Base-by-base conservation (phyloP, 2,329 filamentous ascomycete genomes). In the Colletotrichum somersetense region DNA sequence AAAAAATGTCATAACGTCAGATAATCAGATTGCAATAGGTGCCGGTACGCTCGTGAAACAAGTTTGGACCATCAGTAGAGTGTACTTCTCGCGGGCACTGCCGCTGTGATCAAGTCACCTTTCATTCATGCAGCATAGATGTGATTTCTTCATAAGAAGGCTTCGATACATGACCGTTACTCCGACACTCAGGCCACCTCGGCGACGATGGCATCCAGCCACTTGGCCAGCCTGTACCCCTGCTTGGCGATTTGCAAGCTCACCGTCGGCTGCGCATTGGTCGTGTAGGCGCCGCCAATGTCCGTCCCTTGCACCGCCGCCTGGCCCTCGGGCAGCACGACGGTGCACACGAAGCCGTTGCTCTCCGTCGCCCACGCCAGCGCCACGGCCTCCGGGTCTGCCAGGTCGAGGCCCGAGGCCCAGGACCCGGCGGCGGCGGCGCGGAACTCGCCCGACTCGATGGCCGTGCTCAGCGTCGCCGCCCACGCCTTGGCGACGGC, bases 171-270 rank as follows among this genome's bases (percentile, higher is more conserved):
- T 8, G 35, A 1, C 33, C 30, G 6, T 7, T 23, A n/a, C 46
- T 5, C 46, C 46, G 46, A 23, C n/a, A 20, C 11, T 61, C 14
- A 70, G 1, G 70, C 66, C 14, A 59, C 26, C 42, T 70, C 48
- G 20, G 67, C 71, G 23, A 73, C 71, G 8, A 73, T 73, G n/a
- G 71, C 71, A 30, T 73, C 71, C 50, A 73, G 57, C 67, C 62
- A 73, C 62, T 73, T 73, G 3, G 71, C 71, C 11, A 73, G 53
- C 38, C 70, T 66, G 30, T 84, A 84, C 0, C 84, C 84, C 63
- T 82, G 82, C 78, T 85, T 85, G 11, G 83, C 82, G 35, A 85
- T 83, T 77, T 85, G 83, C 65, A 84, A 74, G 74, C 81, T 80
- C 50, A 85, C 78, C 18, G 83, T 81, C 12, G 79, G 80, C 65